phyloP scores from a whole-genome alignment of 1,139 yeast species.

The Geotrichum reessii region DNA sequence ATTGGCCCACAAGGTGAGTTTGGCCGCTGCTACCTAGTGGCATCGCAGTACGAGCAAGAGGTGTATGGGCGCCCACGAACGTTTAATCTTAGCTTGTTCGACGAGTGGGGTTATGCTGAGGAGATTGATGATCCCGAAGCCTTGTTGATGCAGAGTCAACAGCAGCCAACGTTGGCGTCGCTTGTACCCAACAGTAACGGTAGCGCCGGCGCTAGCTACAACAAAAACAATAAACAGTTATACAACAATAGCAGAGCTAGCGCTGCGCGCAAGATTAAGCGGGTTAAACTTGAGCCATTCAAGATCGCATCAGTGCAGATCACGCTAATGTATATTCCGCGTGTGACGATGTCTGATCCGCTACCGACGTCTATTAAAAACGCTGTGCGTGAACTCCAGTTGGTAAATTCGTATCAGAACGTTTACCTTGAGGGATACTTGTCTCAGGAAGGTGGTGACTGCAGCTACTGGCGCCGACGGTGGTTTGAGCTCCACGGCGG shows the following conservation, averaged over 20 bases:
- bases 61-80: conserved; percentile 52
- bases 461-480: conserved; percentile 59
- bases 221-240: conserved; percentile 1
- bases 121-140: conserved; percentile 5
- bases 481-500: conserved; percentile 57
- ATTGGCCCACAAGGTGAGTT: conserved; percentile 85
- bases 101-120: conserved; percentile 60
- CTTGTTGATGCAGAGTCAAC: not conserved
- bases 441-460: conserved; percentile 77
- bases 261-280: conserved; percentile 6
- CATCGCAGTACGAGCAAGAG: conserved; percentile 55
- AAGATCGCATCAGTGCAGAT: conserved; percentile 63
- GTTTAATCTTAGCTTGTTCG: conserved; percentile 58
- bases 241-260: conserved; percentile 1
- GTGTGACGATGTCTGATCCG: conserved; percentile 39
- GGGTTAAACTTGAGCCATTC: conserved; percentile 42
- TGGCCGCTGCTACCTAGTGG: conserved; percentile 68
- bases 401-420: conserved; percentile 24
- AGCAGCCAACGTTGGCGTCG: conserved; percentile 5
- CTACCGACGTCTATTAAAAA: conserved; percentile 43
- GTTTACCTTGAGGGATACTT: conserved; percentile 46
- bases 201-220: conserved; percentile 11
- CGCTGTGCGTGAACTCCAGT: conserved; percentile 27
- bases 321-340: conserved; percentile 66
- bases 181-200: conserved; percentile 12